Base-by-base conservation (phyloP, 208 protist species). In the Angomonas deanei region DNA sequence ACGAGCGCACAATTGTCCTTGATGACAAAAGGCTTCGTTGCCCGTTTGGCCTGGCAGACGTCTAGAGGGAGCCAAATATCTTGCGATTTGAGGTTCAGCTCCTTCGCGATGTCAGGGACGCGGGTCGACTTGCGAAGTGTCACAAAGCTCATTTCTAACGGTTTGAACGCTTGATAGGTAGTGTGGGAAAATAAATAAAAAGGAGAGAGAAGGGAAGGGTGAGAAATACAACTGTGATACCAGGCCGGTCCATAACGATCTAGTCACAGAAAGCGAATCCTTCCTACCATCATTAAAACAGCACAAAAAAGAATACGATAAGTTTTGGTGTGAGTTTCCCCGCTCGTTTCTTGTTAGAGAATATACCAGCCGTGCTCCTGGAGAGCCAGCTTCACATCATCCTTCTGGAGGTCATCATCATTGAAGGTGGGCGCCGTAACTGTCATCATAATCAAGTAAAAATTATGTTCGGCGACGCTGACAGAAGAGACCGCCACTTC, bases 31-130 rank as follows among this genome's bases (percentile, higher is more conserved):
- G 55, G 55, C 1, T 64, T 74, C n/a, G 31, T 69, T 15, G 52
- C 33, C 24, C 64, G 66, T 39, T 33, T 61, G 4, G 70, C 32
- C 1, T 65, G 59, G 2, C 70, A 58, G 15, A 74, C 55, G 10
- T 48, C 17, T 1, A 93, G 49, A 0, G 87, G 84, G 4, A 91
- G 63, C 84, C 87, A 93, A 5, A 91, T 38, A 70, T 83, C 66
- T 3, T 47, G 31, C 19, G 70, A 19, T 17, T 36, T 38, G 6
- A 87, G 61, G 2, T 64, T 58, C n/a, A 74, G 54, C 1, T 28
- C 27, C 21, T 47, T 19, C 17, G 81, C 80, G 10, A 92, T 61
- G 24, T 64, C 52, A 10, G 64, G 26, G 11, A 88, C 47, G 3
- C 68, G 64, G 46, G 69, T 73, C 0, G 52, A 36, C 54, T 66